phyloP scores from a whole-genome alignment of 306 rosid genomes.

The Begonia peltatifolia region DNA sequence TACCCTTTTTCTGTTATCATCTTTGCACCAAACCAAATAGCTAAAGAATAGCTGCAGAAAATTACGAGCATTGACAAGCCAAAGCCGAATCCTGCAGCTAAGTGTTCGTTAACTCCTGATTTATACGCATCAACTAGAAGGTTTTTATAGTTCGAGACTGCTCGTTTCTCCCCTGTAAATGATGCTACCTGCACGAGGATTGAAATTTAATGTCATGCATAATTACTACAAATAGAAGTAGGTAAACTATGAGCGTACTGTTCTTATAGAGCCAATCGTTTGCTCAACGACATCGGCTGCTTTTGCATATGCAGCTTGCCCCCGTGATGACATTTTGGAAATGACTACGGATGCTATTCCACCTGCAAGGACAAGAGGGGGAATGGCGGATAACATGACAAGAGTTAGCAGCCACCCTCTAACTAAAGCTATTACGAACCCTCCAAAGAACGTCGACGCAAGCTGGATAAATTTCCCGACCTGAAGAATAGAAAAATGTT shows the following conservation, averaged over 20 bases:
- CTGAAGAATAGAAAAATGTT: slow-evolving; percentile 19
- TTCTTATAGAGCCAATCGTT: slow-evolving; percentile 67
- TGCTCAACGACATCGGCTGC: slow-evolving; percentile 65
- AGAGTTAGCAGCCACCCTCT: slow-evolving; percentile 72
- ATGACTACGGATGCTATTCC: slow-evolving; percentile 27
- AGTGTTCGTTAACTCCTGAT: slow-evolving; percentile 41
- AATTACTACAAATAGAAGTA: neutral
- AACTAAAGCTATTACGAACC: slow-evolving; percentile 45
- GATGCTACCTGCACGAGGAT: slow-evolving; percentile 58
- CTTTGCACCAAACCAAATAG: slow-evolving; percentile 67
- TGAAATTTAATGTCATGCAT: neutral
- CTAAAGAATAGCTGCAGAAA: slow-evolving; percentile 43
- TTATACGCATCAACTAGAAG: slow-evolving; percentile 44
- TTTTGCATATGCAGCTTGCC: slow-evolving; percentile 55
- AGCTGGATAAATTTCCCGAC: slow-evolving; percentile 69
- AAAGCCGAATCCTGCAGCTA: slow-evolving; percentile 58
- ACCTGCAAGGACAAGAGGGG: slow-evolving; percentile 44
- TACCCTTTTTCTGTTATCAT: slow-evolving; percentile 68
- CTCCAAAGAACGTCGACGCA: slow-evolving; percentile 47
- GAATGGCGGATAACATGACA: slow-evolving; percentile 59
- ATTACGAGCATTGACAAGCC: slow-evolving; percentile 23
- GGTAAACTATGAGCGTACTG: slow-evolving; percentile 24
- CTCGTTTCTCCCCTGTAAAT: slow-evolving; percentile 79
- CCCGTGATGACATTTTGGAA: slow-evolving; percentile 34
- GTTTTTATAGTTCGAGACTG: slow-evolving; percentile 40